Evolutionary conservation across 495 filamentous ascomycete genomes (phyloP), one percentile per base, ranked within the genome.

Genomic region (Trichoderma reesei): DNA sequence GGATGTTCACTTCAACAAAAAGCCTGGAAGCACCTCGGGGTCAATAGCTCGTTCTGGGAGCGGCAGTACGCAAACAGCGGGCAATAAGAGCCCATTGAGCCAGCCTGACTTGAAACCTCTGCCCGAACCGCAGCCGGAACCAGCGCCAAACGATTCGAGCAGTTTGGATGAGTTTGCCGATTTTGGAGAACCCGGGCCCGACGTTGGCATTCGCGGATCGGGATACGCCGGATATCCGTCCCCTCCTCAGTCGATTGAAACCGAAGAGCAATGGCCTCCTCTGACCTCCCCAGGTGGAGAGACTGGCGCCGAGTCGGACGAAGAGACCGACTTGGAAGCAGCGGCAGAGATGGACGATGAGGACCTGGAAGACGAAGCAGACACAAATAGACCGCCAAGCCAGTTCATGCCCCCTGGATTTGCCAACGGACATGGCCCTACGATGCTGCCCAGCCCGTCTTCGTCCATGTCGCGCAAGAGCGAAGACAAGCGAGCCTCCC

Each of bases 1-100:
- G n/a, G 76, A 80, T 36, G 71, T 77, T 60, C 73, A 77, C 59
- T 75, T 75, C 56, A 54, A 62, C 31, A 72, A 56, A 14, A 34
- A 56, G 20, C 10, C 51, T 56, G 51, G 66, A 59, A 61, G 56
- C 11, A 61, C 65, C 3, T 61, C 72, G 20, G 59, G 34, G 0
- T 56, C 51, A 10, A 66, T 5, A 56, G 34, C 3, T 33, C 51
- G 26, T 56, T 5, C 7, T 10, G 51, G 51, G 34, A n/a, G 11
- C 14, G 14, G 51, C 20, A 20, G 44, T 20, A 5, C 20, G 9
- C 44, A 48, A 5, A 69, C 73, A 0, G 36, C 66, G 1, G 63
- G 67, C 8, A 71, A 72, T 11, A 75, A 67, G 62, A 76, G 75
- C 1, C 78, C 74, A 2, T 67, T 78, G 20, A 68, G 59, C 20